These are phyloP conservation scores for Pascua guehoae DNA, from an alignment of 1,284 basidiomycete genomes.

Conservation along the genomic window DNA sequence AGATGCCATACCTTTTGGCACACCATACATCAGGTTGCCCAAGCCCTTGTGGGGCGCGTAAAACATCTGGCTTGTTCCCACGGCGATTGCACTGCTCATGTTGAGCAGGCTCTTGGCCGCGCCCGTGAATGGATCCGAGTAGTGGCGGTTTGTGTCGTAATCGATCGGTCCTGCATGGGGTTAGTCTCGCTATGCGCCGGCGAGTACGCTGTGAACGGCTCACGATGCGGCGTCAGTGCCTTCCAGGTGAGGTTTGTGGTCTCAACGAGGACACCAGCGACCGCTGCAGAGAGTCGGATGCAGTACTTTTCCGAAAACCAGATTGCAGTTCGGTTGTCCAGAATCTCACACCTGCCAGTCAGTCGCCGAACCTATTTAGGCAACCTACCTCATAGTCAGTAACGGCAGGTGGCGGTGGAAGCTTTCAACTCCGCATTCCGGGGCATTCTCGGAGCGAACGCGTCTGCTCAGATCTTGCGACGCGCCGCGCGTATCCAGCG, in stretches of 20 bases:
- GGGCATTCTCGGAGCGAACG: constrained; percentile 59
- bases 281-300: constrained; percentile 57
- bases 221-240: constrained; percentile 55
- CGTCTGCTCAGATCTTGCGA: constrained; percentile 56
- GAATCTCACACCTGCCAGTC: constrained; percentile 55
- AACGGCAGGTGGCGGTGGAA: constrained; percentile 62
- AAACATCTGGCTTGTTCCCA: constrained; percentile 54
- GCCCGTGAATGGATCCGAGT: constrained; percentile 10
- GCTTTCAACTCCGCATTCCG: constrained; percentile 55
- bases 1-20: constrained; percentile 32
- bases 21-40: constrained; percentile 53
- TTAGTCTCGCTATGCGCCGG: background rate
- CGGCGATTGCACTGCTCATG: constrained; percentile 54
- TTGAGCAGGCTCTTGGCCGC: constrained; percentile 56
- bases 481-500: constrained; percentile 52
- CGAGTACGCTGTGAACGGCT: background rate
- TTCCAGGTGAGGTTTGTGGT: constrained; percentile 52
- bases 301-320: constrained; percentile 61
- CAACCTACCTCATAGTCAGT: constrained; percentile 57
- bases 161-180: constrained; percentile 54
- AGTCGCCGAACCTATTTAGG: constrained; percentile 23
- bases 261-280: constrained; percentile 56
- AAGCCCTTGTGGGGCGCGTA: constrained; percentile 51
- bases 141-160: constrained; percentile 49
- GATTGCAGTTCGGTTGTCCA: constrained; percentile 54